Percentiles rank a stretch among this genome's conserved stretches.
Evolutionary conservation across 805 yeast species (phyloP).

Genomic region (Myxozyma sirexii): DNA sequence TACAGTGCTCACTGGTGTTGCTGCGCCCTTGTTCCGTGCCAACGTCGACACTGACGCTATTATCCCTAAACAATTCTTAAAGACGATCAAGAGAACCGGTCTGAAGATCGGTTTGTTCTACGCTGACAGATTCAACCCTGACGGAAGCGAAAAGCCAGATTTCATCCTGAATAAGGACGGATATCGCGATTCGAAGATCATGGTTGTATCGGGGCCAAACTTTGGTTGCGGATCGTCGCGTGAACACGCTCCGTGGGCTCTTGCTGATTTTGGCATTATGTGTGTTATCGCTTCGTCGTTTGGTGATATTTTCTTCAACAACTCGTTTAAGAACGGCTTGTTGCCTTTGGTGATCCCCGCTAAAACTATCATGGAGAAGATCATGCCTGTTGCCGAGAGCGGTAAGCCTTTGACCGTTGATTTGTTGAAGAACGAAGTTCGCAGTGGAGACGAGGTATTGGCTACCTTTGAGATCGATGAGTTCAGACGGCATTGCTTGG

Average conservation of each 20-base stretch:
- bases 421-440: constrained; percentile 81
- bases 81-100: constrained; percentile 97
- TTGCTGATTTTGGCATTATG: constrained; percentile 95
- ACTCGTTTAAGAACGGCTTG: constrained; percentile 94
- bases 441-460: constrained; percentile 66
- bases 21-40: constrained; percentile 93
- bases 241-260: constrained; percentile 99
- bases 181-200: constrained; percentile 74
- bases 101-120: constrained; percentile 84
- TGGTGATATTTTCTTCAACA: constrained; percentile 97
- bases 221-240: constrained; percentile 99
- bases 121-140: constrained; percentile 72
- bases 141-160: constrained; percentile 59
- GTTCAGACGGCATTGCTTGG: constrained; percentile 91
- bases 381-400: constrained; percentile 76
- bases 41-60: constrained; percentile 98
- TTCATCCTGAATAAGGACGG: constrained; percentile 87
- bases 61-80: constrained; percentile 96
- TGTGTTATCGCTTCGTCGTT: constrained; percentile 96
- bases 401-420: constrained; percentile 78
- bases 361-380: constrained; percentile 67
- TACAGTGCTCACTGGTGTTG: constrained; percentile 73
- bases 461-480: constrained; percentile 84
- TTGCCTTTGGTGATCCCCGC: constrained; percentile 90
- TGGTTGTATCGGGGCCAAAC: constrained; percentile 93